Evolutionary conservation across 352 stramenopile species (phyloP).

Genomic region (Globisporangium alternatum): DNA sequence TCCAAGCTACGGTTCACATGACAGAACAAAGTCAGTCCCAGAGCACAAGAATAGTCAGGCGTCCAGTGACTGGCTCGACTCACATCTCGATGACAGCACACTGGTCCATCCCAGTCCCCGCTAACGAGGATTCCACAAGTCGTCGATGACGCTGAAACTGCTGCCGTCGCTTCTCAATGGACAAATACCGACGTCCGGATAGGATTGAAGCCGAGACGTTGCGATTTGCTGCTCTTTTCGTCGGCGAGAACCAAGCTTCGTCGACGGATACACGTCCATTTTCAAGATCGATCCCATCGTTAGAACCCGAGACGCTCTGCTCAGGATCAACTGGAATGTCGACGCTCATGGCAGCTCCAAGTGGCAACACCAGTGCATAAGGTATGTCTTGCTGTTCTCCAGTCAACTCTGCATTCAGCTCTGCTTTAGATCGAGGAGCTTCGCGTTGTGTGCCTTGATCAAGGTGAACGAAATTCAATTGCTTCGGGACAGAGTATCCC

Average conservation of each 20-base stretch:
- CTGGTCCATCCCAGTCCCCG: conserved; percentile 57
- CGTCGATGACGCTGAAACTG: conserved; percentile 53
- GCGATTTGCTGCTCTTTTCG: conserved; percentile 18
- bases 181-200: conserved; percentile 11
- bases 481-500: conserved; percentile 18
- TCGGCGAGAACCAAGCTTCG: not conserved
- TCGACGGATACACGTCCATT: not conserved
- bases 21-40: not conserved
- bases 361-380: conserved; percentile 27
- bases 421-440: not conserved
- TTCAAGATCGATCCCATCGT: not conserved
- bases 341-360: conserved; percentile 52
- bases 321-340: conserved; percentile 14
- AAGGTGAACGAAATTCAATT: conserved; percentile 7
- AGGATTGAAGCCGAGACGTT: conserved; percentile 20
- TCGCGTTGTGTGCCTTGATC: not conserved
- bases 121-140: conserved; percentile 53
- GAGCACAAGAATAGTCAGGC: not conserved
- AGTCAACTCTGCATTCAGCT: not conserved
- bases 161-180: conserved; percentile 45
- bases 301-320: not conserved
- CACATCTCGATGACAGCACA: conserved; percentile 62
- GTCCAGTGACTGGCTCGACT: conserved; percentile 8
- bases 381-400: not conserved
- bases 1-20: conserved; percentile 18